These are phyloP conservation scores for Tetrastigma voinierianum DNA, from an alignment of 164 flowering plant genomes.

Conservation along the genomic window DNA sequence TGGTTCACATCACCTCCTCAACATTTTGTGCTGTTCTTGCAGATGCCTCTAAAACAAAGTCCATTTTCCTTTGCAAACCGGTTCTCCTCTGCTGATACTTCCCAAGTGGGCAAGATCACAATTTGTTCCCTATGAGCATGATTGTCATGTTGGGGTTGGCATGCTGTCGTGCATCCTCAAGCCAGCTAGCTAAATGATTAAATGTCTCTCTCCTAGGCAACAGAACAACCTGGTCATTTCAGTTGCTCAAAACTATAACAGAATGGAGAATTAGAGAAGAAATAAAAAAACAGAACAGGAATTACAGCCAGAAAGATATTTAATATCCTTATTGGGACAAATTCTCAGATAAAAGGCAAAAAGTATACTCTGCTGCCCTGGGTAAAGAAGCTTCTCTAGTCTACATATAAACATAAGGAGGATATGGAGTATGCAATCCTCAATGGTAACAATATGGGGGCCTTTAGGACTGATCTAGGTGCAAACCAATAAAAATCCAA, in stretches of 20 bases:
- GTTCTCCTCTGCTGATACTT: conserved; percentile 85
- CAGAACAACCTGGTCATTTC: neutral
- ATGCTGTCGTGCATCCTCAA: conserved; percentile 89
- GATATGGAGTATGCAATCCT: neutral
- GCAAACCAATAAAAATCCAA: too few species aligned
- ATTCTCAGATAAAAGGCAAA: neutral
- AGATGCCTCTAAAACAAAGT: conserved; percentile 83
- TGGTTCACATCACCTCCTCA: conserved; percentile 56
- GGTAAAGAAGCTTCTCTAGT: neutral
- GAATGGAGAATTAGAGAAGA: neutral
- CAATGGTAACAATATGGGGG: neutral
- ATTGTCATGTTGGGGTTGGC: conserved; percentile 87
- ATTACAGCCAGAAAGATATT: neutral
- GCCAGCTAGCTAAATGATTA: conserved; percentile 87
- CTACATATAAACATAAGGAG: too few species aligned
- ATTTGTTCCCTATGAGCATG: conserved; percentile 83
- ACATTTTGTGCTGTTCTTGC: conserved; percentile 88
- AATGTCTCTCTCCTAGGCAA: conserved; percentile 80
- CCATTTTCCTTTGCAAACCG: conserved; percentile 94
- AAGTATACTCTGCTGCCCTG: neutral
- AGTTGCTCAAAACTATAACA: neutral
- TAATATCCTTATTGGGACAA: too few species aligned
- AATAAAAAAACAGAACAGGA: neutral
- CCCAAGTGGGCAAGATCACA: conserved; percentile 74
- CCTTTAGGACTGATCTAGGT: too few species aligned